These are phyloP conservation scores for Lasiodiplodia sp. DNA, from an alignment of 2,329 filamentous ascomycete genomes.

Conservation along the genomic window DNA sequence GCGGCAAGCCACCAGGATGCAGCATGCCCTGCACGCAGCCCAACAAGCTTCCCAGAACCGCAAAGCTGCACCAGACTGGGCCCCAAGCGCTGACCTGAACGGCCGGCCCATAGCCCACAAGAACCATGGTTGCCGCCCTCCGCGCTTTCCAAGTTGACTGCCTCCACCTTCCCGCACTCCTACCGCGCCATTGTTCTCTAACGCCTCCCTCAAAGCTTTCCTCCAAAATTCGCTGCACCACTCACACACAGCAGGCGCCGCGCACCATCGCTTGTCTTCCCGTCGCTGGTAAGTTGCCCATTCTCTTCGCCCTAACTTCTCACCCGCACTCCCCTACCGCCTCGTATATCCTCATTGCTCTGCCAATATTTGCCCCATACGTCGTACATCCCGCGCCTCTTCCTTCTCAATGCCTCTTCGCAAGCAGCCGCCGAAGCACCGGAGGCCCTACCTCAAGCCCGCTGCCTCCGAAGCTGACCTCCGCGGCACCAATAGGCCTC, in stretches of 20 bases:
- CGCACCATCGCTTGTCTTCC: not conserved
- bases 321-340: not conserved
- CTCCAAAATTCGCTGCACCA: not conserved
- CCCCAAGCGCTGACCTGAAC: constrained; percentile 17
- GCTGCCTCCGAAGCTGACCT: constrained; percentile 29
- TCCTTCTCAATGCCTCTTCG: constrained; percentile 19
- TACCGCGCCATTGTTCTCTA: not conserved
- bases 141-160: constrained; percentile 15
- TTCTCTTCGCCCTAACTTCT: constrained; percentile 6
- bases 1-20: not conserved
- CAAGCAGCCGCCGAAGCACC: constrained; percentile 15
- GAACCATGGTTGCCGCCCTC: constrained; percentile 21
- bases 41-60: constrained; percentile 27
- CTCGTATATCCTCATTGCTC: constrained; percentile 9
- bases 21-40: constrained; percentile 16
- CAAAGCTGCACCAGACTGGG: constrained; percentile 14
- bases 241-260: constrained; percentile 15
- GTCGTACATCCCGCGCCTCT: not conserved
- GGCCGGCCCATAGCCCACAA: constrained; percentile 6
- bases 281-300: constrained; percentile 11
- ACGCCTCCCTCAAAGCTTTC: constrained; percentile 13
- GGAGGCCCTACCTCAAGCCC: constrained; percentile 14
- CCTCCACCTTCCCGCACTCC: not conserved
- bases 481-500: constrained; percentile 13
- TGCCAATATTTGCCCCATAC: not conserved